Base-by-base conservation (phyloP, 2,329 filamentous ascomycete genomes). In the Amesomyces nigricolor region DNA sequence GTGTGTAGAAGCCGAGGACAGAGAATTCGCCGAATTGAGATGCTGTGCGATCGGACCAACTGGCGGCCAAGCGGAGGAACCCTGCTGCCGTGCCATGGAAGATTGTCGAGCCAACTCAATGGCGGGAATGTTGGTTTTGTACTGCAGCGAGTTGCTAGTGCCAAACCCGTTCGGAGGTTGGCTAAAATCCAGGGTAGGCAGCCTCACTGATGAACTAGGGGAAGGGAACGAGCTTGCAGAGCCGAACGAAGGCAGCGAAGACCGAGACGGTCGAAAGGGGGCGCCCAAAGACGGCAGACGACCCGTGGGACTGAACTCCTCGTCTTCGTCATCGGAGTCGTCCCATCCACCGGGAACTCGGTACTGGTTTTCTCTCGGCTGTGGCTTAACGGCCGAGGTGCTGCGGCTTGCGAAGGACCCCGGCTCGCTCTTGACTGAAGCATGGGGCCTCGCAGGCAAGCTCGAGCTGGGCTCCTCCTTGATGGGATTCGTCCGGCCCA, bases 101-200 rank as follows among this genome's bases (percentile, higher is more conserved):
- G 55, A 49, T 44, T 56, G 62, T 14, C 62, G 53, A 4, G 62
- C 63, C 44, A 60, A 29, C 42, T 65, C 61, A 29, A 60, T 59
- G 14, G 60, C 54, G 17, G 61, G 56, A 5, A 58, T 7, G 37
- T 45, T 47, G 16, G 51, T 47, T 16, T 13, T 19, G 35, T 58
- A 53, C 1, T 38, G 38, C 44, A 40, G 37, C 22, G 48, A 35
- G n/a, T 40, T 14, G 30, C 10, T 19, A 11, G 43, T 3, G n/a
- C 40, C 45, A 26, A 45, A 54, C 3, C 30, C 32, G 17, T 17
- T 37, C 22, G 43, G 43, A 7, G 6, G 17, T 7, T 45, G 43
- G 43, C 22, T 7, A 16, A 26, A 5, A 22, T 45, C 8, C 11
- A 53, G 17, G 5, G 42, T 38, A 13, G 50, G 46, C 29, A 14